phyloP scores from a whole-genome alignment of 1,284 basidiomycete species.

The Caloboletus firmus region DNA sequence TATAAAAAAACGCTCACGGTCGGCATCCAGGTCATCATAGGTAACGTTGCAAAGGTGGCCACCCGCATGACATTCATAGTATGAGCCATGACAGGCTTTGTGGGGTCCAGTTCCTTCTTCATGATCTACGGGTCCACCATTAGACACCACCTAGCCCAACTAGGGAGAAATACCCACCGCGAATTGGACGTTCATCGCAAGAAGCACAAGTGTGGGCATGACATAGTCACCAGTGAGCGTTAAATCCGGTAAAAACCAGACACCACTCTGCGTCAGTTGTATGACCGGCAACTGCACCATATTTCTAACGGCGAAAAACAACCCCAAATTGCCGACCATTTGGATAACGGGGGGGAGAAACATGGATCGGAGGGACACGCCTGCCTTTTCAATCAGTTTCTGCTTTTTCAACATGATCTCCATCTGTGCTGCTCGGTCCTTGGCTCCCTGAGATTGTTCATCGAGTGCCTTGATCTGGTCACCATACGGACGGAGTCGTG shows the following conservation, averaged over 20 bases:
- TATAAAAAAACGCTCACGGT: slow-evolving; percentile 43
- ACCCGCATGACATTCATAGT: slow-evolving; percentile 73
- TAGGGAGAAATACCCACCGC: slow-evolving; percentile 45
- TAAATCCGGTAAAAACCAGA: slow-evolving; percentile 77
- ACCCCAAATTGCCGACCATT: slow-evolving; percentile 76
- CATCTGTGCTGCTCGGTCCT: slow-evolving; percentile 48
- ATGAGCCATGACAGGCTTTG: slow-evolving; percentile 59
- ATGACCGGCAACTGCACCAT: slow-evolving; percentile 73
- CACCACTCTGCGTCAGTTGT: slow-evolving; percentile 77
- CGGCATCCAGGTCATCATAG: slow-evolving; percentile 63
- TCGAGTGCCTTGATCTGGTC: slow-evolving; percentile 59
- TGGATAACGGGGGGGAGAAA: slow-evolving; percentile 69
- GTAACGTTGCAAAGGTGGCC: slow-evolving; percentile 57
- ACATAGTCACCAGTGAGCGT: slow-evolving; percentile 80
- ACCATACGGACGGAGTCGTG: slow-evolving; percentile 67
- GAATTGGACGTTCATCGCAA: slow-evolving; percentile 72
- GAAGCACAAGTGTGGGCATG: slow-evolving; percentile 67
- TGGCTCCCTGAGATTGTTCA: slow-evolving; percentile 41
- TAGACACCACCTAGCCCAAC: slow-evolving; percentile 4
- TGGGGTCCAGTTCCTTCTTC: slow-evolving; percentile 57
- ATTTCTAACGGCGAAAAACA: slow-evolving; percentile 82
- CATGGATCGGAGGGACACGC: slow-evolving; percentile 63
- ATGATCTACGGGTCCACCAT: slow-evolving; percentile 43
- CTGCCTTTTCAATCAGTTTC: slow-evolving; percentile 67
- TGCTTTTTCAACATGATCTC: slow-evolving; percentile 58